Conservation (phyloP, 257 asterid genomes). For the Penstemon davidsonii region DNA sequence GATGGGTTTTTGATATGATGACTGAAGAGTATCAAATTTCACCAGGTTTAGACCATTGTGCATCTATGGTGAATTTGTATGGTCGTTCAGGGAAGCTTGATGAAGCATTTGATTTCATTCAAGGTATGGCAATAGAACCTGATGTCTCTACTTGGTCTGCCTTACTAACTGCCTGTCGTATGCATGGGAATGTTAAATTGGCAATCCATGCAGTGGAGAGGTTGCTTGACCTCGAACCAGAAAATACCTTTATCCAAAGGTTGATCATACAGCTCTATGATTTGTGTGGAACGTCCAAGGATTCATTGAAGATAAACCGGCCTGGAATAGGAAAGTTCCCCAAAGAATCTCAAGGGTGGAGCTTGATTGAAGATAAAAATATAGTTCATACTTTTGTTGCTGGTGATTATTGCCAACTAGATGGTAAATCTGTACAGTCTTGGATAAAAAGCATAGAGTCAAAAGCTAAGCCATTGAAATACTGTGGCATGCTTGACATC, state of each 20-base stretch:
- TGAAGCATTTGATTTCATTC: conserved; percentile 58
- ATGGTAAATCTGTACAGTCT: conserved; percentile 36
- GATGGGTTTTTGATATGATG: conserved; percentile 44
- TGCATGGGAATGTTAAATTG: conserved; percentile 54
- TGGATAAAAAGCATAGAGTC: conserved; percentile 46
- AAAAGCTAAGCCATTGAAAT: conserved; percentile 34
- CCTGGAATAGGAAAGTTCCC: conserved; percentile 38
- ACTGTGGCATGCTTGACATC: conserved; percentile 37
- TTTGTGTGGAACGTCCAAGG: conserved; percentile 43
- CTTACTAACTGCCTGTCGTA: conserved; percentile 63
- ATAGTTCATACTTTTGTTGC: conserved; percentile 46
- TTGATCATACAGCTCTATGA: conserved; percentile 51
- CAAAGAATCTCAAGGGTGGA: conserved; percentile 40
- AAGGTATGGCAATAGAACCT: conserved; percentile 45
- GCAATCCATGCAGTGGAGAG: conserved; percentile 68
- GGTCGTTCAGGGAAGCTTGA: conserved; percentile 79
- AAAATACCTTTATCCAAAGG: conserved; percentile 38
- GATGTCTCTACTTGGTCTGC: conserved; percentile 62
- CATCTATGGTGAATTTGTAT: conserved; percentile 63
- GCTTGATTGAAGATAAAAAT: conserved; percentile 64
- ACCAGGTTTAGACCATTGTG: conserved; percentile 65
- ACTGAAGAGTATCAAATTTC: conserved; percentile 43
- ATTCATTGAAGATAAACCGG: conserved; percentile 35
- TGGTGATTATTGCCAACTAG: conserved; percentile 37
- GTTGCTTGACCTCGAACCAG: conserved; percentile 69